Base-by-base conservation (phyloP, 1,139 yeast genomes). In the Candida tetrigidarum region DNA sequence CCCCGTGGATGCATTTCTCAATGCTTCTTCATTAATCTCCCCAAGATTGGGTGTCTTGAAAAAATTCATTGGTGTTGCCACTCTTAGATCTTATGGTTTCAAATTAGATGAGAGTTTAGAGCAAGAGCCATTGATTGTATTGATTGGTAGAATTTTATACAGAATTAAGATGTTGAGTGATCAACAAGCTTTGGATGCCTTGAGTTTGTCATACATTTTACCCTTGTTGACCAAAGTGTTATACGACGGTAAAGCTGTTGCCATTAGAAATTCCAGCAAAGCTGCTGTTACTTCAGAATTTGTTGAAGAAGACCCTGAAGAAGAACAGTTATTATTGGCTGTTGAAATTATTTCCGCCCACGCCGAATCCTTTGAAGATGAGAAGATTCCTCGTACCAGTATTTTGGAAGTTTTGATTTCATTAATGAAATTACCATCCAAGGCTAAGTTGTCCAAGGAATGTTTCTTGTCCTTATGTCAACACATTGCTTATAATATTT, bases 401-500 rank as follows among this genome's bases (percentile, higher is more conserved):
- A 78, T 90, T 35, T 67, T 93, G 46, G 66, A 68, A 11, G 83
- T 84, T 6, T 67, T 93, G 42, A 67, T 92, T 20, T 76, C 83
- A 3, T 72, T 91, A 49, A 75, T 93, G 78, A 74, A 80, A 28
- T 67, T 88, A 39, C 90, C 97, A 10, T 72, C 92, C 1, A 88
- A 86, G 56, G 86, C 93, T 8, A 90, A 91, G 56, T 66, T 83
- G 44, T 85, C 95, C 8, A 90, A 89, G 59, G 97, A 91, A 50
- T 86, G 96, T 55, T 80, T 93, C 59, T 71, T 84, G 44, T 76
- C 95, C 0, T 64, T 92, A 47, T 81, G 92, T 50, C 95, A 86
- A 58, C 82, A 84, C 51, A 82, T 91, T 30, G 81, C 96, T 1
- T 74, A 83, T 25, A 78, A 80, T 46, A 76, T 84, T 43, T 67